phyloP scores from a whole-genome alignment of 106 monocot genomes.

The Posidonia australis region DNA sequence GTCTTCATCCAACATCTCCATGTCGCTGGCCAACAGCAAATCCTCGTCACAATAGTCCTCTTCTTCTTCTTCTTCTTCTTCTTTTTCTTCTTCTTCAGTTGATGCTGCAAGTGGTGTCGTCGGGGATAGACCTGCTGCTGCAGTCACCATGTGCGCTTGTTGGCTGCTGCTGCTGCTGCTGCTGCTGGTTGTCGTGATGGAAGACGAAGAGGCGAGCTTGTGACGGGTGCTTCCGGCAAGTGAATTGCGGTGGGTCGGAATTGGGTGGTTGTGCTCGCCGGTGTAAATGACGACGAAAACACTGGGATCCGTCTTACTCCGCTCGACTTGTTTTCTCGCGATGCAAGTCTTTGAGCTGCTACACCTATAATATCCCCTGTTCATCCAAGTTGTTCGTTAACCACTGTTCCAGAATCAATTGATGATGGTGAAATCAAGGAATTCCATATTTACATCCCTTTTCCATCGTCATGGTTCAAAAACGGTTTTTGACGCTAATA shows the following conservation, averaged over 20 bases:
- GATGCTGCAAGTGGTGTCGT: constrained; percentile 29
- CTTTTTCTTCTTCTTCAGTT: constrained; percentile 10
- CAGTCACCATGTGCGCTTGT: background rate
- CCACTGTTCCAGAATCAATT: too few species aligned
- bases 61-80: constrained; percentile 24
- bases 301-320: constrained; percentile 43
- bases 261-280: constrained; percentile 73
- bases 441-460: too few species aligned
- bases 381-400: too few species aligned
- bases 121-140: constrained; percentile 14
- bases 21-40: constrained; percentile 31
- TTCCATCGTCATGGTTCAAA: too few species aligned
- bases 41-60: too few species aligned
- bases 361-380: constrained; percentile 86
- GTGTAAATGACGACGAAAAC: constrained; percentile 70
- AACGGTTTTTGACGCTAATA: too few species aligned
- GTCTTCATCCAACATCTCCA: constrained; percentile 23
- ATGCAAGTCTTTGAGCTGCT: constrained; percentile 79
- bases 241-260: constrained; percentile 75
- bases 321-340: constrained; percentile 82
- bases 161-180: background rate
- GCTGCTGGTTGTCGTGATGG: background rate
- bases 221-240: constrained; percentile 73
- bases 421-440: too few species aligned
- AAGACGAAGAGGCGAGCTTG: constrained; percentile 20